These are phyloP conservation scores for Neonectria coccinea DNA, from an alignment of 2,329 filamentous ascomycete species.

Conservation along the genomic window DNA sequence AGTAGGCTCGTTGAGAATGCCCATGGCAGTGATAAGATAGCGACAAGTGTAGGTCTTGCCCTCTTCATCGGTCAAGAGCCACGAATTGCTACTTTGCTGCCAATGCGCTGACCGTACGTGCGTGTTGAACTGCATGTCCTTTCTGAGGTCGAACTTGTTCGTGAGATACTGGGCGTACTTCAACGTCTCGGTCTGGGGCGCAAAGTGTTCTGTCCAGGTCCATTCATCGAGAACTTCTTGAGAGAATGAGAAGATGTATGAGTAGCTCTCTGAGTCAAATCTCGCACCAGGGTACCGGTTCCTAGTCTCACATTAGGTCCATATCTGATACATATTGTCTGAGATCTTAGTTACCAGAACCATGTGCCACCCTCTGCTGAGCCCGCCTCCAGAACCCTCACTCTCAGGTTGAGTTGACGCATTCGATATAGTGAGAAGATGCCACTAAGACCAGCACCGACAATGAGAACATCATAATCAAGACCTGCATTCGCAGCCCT, in stretches of 20 bases:
- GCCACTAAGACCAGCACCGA: conserved; percentile 50
- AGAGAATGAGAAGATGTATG: conserved; percentile 57
- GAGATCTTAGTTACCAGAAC: conserved; percentile 49
- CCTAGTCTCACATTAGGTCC: conserved; percentile 39
- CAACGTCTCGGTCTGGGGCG: conserved; percentile 41
- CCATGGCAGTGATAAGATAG: conserved; percentile 46
- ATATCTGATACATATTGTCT: neutral
- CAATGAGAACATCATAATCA: conserved; percentile 39
- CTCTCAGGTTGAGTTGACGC: conserved; percentile 51
- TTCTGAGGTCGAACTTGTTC: conserved; percentile 41
- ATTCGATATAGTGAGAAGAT: conserved; percentile 57
- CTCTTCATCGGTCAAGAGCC: conserved; percentile 45
- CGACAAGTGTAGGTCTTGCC: conserved; percentile 41
- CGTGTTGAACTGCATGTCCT: conserved; percentile 56
- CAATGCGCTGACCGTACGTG: conserved; percentile 49
- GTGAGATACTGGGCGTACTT: conserved; percentile 26
- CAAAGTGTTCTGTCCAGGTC: conserved; percentile 53
- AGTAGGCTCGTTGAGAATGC: conserved; percentile 48
- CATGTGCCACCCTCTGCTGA: conserved; percentile 59
- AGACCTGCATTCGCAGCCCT: conserved; percentile 13
- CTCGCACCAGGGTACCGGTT: conserved; percentile 55
- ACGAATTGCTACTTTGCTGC: conserved; percentile 45
- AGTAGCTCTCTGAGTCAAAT: conserved; percentile 54
- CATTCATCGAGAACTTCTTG: conserved; percentile 56
- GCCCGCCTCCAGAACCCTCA: conserved; percentile 55